Conservation (phyloP, 1,284 basidiomycete genomes). For the Pseudozyma pruni region DNA sequence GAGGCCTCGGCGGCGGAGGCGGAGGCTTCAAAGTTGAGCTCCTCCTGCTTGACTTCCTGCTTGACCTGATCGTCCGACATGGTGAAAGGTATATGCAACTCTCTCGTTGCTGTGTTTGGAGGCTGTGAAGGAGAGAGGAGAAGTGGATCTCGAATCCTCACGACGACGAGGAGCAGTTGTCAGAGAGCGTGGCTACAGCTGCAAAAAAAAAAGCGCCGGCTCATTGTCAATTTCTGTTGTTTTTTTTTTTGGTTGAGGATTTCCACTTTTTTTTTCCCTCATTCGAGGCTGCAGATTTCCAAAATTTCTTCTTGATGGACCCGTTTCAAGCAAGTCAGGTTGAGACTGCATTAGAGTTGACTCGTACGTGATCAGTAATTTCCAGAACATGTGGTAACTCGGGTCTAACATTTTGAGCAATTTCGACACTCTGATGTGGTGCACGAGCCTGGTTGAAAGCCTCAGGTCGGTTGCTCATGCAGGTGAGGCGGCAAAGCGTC, state of each 20-base stretch:
- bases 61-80: conserved; percentile 44
- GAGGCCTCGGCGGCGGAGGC: conserved; percentile 16
- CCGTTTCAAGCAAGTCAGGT: no score
- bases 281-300: not conserved
- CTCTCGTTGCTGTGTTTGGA: not conserved
- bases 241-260: conserved; percentile 5
- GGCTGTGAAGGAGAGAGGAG: conserved; percentile 3
- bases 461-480: no score
- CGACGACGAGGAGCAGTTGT: not conserved
- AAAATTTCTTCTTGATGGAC: not conserved
- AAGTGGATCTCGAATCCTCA: not conserved
- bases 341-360: no score
- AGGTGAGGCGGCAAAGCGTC: no score
- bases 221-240: no score
- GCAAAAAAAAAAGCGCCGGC: no score
- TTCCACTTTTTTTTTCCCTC: conserved; percentile 10
- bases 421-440: no score
- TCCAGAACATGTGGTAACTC: no score
- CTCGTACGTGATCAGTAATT: no score
- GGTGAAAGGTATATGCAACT: conserved; percentile 2
- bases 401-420: no score
- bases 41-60: conserved; percentile 17
- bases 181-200: not conserved
- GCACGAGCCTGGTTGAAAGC: no score
- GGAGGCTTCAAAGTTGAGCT: conserved; percentile 18